Conservation (phyloP, 805 yeast species). For the Lipomyces orientalis region DNA sequence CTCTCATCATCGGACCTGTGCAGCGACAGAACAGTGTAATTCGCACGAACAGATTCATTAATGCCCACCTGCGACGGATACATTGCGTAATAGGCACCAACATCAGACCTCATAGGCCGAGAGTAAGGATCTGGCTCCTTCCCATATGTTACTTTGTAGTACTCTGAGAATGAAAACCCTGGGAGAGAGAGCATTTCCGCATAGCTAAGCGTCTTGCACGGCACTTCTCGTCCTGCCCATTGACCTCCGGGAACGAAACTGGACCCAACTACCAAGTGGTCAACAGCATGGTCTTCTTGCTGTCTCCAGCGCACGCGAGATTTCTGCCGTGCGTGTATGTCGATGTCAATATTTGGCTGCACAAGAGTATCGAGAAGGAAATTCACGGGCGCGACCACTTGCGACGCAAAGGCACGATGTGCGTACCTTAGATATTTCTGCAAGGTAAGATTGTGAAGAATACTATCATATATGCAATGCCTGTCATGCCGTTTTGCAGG, state of each 20-base stretch:
- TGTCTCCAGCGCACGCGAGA: slow-evolving; percentile 41
- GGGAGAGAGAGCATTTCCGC: slow-evolving; percentile 47
- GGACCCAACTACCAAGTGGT: slow-evolving; percentile 42
- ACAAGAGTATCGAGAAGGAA: slow-evolving; percentile 41
- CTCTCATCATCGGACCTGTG: slow-evolving; percentile 18
- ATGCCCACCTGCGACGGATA: slow-evolving; percentile 42
- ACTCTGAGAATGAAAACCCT: slow-evolving; percentile 42
- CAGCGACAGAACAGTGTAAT: slow-evolving; percentile 34
- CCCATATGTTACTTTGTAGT: slow-evolving; percentile 25
- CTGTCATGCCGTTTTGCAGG: neutral
- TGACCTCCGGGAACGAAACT: slow-evolving; percentile 44
- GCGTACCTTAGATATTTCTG: slow-evolving; percentile 35
- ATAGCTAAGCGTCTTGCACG: slow-evolving; percentile 40
- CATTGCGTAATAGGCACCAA: slow-evolving; percentile 41
- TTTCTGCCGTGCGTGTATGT: slow-evolving; percentile 33
- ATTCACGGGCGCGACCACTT: slow-evolving; percentile 39
- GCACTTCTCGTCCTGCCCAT: slow-evolving; percentile 40
- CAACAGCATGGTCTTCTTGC: slow-evolving; percentile 15
- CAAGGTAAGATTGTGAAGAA: slow-evolving; percentile 33
- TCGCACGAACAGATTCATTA: slow-evolving; percentile 25
- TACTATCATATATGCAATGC: slow-evolving; percentile 18
- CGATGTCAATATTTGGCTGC: slow-evolving; percentile 41
- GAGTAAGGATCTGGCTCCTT: slow-evolving; percentile 30
- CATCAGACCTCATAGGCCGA: slow-evolving; percentile 43
- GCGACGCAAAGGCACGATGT: slow-evolving; percentile 32